phyloP scores from a whole-genome alignment of 1,139 yeast genomes.

The Debaryomyces udenii region DNA sequence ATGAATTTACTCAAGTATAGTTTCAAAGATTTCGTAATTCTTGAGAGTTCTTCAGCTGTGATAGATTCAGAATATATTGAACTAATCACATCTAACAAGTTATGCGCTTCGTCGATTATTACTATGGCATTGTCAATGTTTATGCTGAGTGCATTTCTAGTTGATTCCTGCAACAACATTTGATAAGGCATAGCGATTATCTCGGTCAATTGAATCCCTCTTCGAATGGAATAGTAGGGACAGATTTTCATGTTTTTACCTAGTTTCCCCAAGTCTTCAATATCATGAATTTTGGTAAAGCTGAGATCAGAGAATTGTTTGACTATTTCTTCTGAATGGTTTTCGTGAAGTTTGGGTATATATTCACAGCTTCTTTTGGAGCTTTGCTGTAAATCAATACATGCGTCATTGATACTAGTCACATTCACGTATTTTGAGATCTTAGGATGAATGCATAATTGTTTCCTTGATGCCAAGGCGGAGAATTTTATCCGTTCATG shows the following conservation, averaged over 20 bases:
- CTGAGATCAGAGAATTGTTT: slow-evolving; percentile 61
- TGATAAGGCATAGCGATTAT: slow-evolving; percentile 87
- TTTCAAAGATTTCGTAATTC: slow-evolving; percentile 50
- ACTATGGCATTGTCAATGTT: slow-evolving; percentile 67
- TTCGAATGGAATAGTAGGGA: slow-evolving; percentile 80
- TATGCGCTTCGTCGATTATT: slow-evolving; percentile 93
- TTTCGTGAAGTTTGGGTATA: slow-evolving; percentile 39
- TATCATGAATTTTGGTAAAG: slow-evolving; percentile 70
- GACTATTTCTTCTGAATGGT: slow-evolving; percentile 31
- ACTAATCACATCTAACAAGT: slow-evolving; percentile 75
- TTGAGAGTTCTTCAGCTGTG: slow-evolving; percentile 49
- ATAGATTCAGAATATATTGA: slow-evolving; percentile 68
- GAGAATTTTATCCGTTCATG: slow-evolving; percentile 55
- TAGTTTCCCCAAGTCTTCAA: slow-evolving; percentile 71
- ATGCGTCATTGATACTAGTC: slow-evolving; percentile 77
- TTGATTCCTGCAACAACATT: slow-evolving; percentile 63
- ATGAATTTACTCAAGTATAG: slow-evolving; percentile 63
- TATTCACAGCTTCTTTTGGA: slow-evolving; percentile 51
- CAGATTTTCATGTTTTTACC: slow-evolving; percentile 66
- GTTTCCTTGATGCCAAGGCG: slow-evolving; percentile 83
- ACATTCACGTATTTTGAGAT: slow-evolving; percentile 53
- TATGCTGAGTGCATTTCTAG: slow-evolving; percentile 64
- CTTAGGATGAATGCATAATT: slow-evolving; percentile 73
- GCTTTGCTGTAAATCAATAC: slow-evolving; percentile 67
- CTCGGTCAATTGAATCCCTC: slow-evolving; percentile 61